Evolutionary conservation across 2,329 filamentous ascomycete genomes (phyloP).

Genomic region (Apiospora koreana): DNA sequence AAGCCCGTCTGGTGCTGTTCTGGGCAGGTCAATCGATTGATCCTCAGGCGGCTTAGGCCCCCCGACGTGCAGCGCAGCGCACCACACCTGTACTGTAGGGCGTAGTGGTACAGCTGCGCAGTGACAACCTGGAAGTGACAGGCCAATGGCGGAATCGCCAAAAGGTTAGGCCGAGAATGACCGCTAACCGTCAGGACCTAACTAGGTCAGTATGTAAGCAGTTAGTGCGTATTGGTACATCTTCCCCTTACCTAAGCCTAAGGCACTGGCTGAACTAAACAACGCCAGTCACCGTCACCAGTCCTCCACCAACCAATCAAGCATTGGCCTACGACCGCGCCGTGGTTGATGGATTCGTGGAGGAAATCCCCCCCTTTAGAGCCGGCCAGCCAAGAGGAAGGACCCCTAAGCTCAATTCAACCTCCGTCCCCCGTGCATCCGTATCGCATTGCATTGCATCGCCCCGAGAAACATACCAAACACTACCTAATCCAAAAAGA

Average conservation of each 20-base stretch:
- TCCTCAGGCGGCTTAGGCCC: no score
- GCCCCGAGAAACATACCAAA: background rate
- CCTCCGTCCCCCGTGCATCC: slow-evolving; percentile 5
- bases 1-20: no score
- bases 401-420: slow-evolving; percentile 4
- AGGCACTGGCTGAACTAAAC: background rate
- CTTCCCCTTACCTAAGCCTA: background rate
- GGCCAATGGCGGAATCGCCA: background rate
- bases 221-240: no score
- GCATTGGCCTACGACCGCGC: background rate
- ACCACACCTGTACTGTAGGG: no score
- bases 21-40: no score
- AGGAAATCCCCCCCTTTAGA: slow-evolving; percentile 6
- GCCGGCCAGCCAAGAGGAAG: slow-evolving; percentile 2
- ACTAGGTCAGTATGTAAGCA: background rate
- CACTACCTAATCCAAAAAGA: background rate
- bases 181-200: background rate
- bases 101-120: no score
- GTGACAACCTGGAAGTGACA: no score
- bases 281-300: background rate
- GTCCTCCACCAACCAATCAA: background rate
- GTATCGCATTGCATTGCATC: background rate
- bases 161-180: background rate
- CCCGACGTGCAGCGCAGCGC: no score
- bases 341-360: background rate